Base-by-base conservation (phyloP, 306 rosid genomes). In the Abrus pulchellus region DNA sequence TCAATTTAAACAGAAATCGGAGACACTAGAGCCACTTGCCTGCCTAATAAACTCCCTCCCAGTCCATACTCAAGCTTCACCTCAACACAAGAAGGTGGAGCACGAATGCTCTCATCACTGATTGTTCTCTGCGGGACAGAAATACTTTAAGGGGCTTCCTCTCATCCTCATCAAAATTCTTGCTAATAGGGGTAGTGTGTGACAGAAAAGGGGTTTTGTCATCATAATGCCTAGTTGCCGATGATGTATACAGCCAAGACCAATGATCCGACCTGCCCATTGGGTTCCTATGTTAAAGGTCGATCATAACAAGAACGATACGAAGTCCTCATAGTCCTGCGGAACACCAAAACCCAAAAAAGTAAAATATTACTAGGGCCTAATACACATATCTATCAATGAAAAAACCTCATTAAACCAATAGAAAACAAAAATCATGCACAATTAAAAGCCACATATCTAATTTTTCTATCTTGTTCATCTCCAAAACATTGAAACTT, bases 111-210 rank as follows among this genome's bases (percentile, higher is more conserved):
- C 41, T 93, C 99, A 74, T 93, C 97, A 29, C 93, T 83, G 38
- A 90, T 83, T 6, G 89, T 89, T 84, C n/a, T n/a, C n/a, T n/a
- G n/a, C 94, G 98, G 94, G 8, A 72, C 86, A 1, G 94, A 91
- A 5, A 68, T 79, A 10, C 96, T 97, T 91, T 97, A 0, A 95
- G 83, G 4, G 99, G 99, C 90, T 90, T 95, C 29, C 99, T 84
- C 83, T 95, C 99, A 86, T 95, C 99, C 86, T 95, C 99, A 50
- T 95, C 99, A 47, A 95, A 95, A 83, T 95, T 93, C 82, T 93
- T 87, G 20, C 99, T 98, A 82, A 95, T 95, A 44, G 89, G 92
- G 1, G 89, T 82, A 75, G 92, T 41, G 43, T 90, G 91, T 50
- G 93, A 52, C 12, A 91, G 84, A 71, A 95, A 93, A 0, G 90